Evolutionary conservation across 2,329 filamentous ascomycete species (phyloP).

Genomic region (Pseudocercospora cruenta): DNA sequence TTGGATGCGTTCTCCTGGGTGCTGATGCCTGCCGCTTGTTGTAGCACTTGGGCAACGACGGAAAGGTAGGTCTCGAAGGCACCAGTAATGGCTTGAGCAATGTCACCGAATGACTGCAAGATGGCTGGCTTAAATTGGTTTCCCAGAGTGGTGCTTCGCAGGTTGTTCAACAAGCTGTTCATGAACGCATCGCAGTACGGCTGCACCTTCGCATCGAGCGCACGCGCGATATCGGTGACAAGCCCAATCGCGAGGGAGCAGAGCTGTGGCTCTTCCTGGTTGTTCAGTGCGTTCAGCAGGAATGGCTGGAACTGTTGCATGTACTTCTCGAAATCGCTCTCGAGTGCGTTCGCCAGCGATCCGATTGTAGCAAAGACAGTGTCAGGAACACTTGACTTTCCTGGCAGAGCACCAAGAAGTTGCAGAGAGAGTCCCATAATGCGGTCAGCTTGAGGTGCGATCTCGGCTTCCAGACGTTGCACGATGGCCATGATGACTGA

Average conservation of each 20-base stretch:
- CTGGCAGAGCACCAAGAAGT: conserved; percentile 73
- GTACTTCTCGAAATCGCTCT: conserved; percentile 93
- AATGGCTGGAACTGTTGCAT: conserved; percentile 95
- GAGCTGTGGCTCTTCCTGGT: conserved; percentile 91
- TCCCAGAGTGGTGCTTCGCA: conserved; percentile 81
- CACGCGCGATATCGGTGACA: conserved; percentile 93
- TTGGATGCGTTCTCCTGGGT: conserved; percentile 61
- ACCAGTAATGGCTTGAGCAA: conserved; percentile 88
- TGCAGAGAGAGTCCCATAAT: conserved; percentile 90
- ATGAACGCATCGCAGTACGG: conserved; percentile 97
- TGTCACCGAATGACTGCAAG: conserved; percentile 95
- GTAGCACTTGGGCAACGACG: conserved; percentile 89
- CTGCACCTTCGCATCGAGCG: conserved; percentile 85
- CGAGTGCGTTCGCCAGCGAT: conserved; percentile 85
- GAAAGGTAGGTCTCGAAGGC: conserved; percentile 91
- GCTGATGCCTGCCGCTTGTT: conserved; percentile 86
- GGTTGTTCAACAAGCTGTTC: conserved; percentile 93
- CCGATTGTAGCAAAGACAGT: conserved; percentile 91
- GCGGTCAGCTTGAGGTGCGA: conserved; percentile 84
- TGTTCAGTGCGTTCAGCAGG: conserved; percentile 89
- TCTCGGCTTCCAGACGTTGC: conserved; percentile 86
- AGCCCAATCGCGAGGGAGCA: conserved; percentile 98
- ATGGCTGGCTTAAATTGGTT: conserved; percentile 99
- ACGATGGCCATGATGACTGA: conserved; percentile 92
- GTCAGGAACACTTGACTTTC: conserved; percentile 93